These are phyloP conservation scores for Circinella umbellata DNA, from an alignment of 371 early-diverging fungal genomes.

Conservation along the genomic window DNA sequence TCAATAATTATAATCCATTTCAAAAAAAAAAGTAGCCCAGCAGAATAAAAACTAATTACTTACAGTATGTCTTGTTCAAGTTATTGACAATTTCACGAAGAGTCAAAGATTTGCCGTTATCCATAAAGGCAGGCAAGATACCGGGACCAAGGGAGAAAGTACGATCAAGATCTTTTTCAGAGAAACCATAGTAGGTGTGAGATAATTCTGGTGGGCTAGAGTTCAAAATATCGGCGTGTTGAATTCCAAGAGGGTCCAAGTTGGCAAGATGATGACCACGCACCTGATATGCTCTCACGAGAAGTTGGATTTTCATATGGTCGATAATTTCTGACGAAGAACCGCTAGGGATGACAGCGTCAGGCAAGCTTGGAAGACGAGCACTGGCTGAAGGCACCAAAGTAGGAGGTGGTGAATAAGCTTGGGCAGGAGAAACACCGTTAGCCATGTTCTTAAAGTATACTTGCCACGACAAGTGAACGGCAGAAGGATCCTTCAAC, in stretches of 20 bases:
- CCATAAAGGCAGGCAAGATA: constrained; percentile 87
- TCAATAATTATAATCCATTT: neutral
- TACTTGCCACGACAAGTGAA: constrained; percentile 97
- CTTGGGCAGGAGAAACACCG: constrained; percentile 64
- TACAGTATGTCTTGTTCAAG: constrained; percentile 89
- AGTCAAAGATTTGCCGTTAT: constrained; percentile 72
- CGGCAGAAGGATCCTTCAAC: constrained; percentile 89
- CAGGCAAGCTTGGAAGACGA: constrained; percentile 67
- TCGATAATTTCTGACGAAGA: constrained; percentile 74
- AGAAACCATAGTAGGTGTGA: constrained; percentile 91
- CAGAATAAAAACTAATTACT: constrained; percentile 23
- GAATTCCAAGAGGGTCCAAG: constrained; percentile 92
- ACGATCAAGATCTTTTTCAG: constrained; percentile 89
- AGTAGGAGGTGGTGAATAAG: constrained; percentile 85
- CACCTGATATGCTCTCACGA: constrained; percentile 93
- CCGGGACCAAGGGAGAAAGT: constrained; percentile 93
- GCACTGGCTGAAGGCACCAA: constrained; percentile 74
- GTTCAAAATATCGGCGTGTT: constrained; percentile 61
- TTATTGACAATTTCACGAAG: constrained; percentile 88
- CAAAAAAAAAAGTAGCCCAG: neutral
- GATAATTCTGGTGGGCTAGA: constrained; percentile 89
- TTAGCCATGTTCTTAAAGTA: constrained; percentile 84
- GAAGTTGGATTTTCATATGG: constrained; percentile 96
- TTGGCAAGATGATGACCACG: constrained; percentile 96
- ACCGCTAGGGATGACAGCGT: constrained; percentile 38